Evolutionary conservation across 305 asterid species (phyloP).

Genomic region (Euphrasia arctica): DNA sequence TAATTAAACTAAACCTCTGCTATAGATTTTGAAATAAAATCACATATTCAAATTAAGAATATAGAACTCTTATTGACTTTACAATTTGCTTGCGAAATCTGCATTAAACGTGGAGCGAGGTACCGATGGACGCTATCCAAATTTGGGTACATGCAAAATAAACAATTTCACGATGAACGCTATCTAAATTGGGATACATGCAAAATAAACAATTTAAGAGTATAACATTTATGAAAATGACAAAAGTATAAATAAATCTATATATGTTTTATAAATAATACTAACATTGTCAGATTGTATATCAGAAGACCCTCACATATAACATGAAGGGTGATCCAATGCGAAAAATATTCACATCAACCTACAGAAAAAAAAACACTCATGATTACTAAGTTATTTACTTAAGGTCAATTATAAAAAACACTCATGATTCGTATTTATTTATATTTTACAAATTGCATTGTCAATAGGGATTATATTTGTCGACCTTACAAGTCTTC

Average conservation of each 20-base stretch:
- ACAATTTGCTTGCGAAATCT: slow-evolving; percentile 34
- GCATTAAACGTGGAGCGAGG: slow-evolving; percentile 56
- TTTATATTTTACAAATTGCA: neutral
- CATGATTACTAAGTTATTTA: neutral
- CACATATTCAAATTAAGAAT: neutral
- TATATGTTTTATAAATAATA: neutral
- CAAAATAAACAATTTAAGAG: too few relatives aligned
- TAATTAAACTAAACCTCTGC: neutral
- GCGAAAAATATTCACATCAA: slow-evolving; percentile 66
- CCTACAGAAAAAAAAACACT: slow-evolving; percentile 30
- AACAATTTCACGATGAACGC: neutral
- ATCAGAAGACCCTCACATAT: slow-evolving; percentile 44
- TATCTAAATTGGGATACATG: too few relatives aligned
- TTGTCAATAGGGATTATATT: neutral
- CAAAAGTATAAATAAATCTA: neutral
- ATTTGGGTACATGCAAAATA: slow-evolving; percentile 49
- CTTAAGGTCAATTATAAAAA: neutral
- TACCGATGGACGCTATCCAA: slow-evolving; percentile 53
- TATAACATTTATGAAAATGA: neutral
- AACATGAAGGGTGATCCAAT: slow-evolving; percentile 63
- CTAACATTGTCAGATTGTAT: slow-evolving; percentile 52
- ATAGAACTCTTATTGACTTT: slow-evolving; percentile 23
- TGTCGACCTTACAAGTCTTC: neutral
- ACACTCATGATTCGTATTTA: neutral
- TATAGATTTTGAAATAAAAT: neutral